Evolutionary conservation across 495 filamentous ascomycete species (phyloP), one percentile per base, ranked within the genome.

Genomic region (Aspergillus olivimuriae): DNA sequence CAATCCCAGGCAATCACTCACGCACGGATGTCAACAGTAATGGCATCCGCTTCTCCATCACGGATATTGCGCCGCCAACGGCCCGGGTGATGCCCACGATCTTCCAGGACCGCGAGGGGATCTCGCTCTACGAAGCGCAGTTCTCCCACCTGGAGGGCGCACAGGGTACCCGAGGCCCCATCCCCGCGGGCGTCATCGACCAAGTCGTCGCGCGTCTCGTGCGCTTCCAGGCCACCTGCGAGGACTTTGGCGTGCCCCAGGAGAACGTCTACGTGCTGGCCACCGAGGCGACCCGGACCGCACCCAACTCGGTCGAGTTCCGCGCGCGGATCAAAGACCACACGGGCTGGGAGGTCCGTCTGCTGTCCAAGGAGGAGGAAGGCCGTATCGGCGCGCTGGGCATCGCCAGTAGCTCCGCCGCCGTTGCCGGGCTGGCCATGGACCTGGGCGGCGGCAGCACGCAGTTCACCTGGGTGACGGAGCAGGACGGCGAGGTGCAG

Each of bases 11-110:
- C 4, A 21, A 33, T 37, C 5, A 1, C 6, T 15, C 15, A 36
- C 20, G 32, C 32, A 38, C 34, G 10, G 15, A 11, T 16, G 8
- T 10, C 18, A 15, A 15, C 20, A 94, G 89, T 70, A 95, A 95
- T 73, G 89, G 88, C 47, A 89, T 95, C 52, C 87, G 89, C 33
- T 92, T 94, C 72, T 90, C 85, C 12, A 87, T 95, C 44, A 83
- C 87, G 14, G 77, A 86, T 46, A 72, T 91, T 24, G 74, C 80
- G 1, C 82, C 83, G 5, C 76, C 81, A 2, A 76, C 67, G 4
- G 65, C 81, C 10, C 79, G 89, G 11, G 74, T 87, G 24, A 74
- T 94, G 42, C 82, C 73, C 24, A 88, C 80, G 31, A 33, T 94
- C 44, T 92, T 85, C 61, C 78, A 79, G 50, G 80, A 88, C 58